These are phyloP conservation scores for Xerocomus spinulosus DNA, from an alignment of 768 basidiomycete genomes.

Conservation along the genomic window DNA sequence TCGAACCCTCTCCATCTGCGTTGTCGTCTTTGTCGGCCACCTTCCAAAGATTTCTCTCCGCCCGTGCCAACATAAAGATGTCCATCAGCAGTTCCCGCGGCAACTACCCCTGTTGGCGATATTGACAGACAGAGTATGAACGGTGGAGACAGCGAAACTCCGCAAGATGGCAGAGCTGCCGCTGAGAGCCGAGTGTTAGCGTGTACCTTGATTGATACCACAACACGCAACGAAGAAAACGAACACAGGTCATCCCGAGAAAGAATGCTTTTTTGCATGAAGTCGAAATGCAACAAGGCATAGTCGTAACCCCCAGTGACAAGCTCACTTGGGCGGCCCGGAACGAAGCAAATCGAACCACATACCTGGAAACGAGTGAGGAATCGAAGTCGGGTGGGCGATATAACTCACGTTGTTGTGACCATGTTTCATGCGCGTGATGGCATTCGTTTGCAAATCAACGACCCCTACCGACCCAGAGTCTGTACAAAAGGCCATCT, in stretches of 20 bases:
- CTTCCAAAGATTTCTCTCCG: constrained; percentile 46
- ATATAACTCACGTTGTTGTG: constrained; percentile 57
- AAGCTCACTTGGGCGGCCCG: constrained; percentile 63
- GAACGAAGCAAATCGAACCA: constrained; percentile 65
- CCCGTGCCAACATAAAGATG: constrained; percentile 64
- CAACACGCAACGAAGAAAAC: constrained; percentile 7
- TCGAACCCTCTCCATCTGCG: constrained; percentile 73
- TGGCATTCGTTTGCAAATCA: constrained; percentile 45
- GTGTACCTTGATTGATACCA: background rate
- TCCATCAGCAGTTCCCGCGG: constrained; percentile 74
- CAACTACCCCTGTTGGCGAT: constrained; percentile 55
- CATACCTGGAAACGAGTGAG: constrained; percentile 50
- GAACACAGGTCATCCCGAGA: constrained; percentile 59
- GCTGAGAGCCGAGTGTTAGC: constrained; percentile 6
- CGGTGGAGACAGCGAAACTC: constrained; percentile 64
- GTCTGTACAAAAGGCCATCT: constrained; percentile 67
- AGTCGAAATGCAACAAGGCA: constrained; percentile 64
- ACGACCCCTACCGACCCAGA: constrained; percentile 64
- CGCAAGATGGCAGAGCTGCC: constrained; percentile 42
- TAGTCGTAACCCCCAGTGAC: constrained; percentile 78
- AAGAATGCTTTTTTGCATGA: constrained; percentile 47
- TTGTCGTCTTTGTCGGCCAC: constrained; percentile 46
- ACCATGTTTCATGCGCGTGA: constrained; percentile 55
- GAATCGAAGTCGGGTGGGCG: background rate
- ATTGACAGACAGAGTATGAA: constrained; percentile 65